Evolutionary conservation across 768 basidiomycete genomes (phyloP), one percentile per base, ranked within the genome.

Genomic region (Leccinum disarticulatum): DNA sequence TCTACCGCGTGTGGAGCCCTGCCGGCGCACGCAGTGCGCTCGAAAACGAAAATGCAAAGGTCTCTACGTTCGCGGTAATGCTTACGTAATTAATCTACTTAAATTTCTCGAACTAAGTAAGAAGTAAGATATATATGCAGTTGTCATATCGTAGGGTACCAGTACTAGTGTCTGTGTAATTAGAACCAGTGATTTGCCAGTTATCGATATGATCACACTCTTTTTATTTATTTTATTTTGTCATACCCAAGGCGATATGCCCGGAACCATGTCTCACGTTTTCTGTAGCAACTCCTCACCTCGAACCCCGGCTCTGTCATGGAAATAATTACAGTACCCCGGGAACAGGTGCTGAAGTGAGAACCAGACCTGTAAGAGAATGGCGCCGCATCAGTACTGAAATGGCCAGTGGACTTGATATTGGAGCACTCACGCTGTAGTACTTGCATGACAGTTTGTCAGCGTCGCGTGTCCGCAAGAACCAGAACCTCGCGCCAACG

Each of bases 391-490:
- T 70, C 47, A 61, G 41, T 22, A 53, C 2, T 14, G 11, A 11
- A 48, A 22, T 27, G 7, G 2, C 48, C 3, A 27, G 14, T 27
- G 48, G 49, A 28, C 0, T 22, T n/a, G 0, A 27, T 22, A 14
- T 25, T 4, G 25, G 3, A 27, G 8, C 7, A 69, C 76, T 58
- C 10, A 77, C 76, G 30, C 77, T 77, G 31, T 77, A 77, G 55
- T 66, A 69, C 33, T 72, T 77, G 64, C 75, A 77, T 10, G 76
- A 77, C 28, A 61, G 64, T 25, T 69, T 73, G 11, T 77, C 76
- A 1, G 63, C 73, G 9, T 63, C 61, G 4, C 71, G 61, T 1
- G 72, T 73, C 6, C 62, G 68, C 57, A 72, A 54, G 41, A 55
- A 61, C 56, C 77, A 49, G 58, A 77, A 77, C 14, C 76, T 65